A percentile compares a stretch with the other conserved stretches of the same genome.
These are phyloP conservation scores for Calocybe gambosa DNA, from an alignment of 1,284 basidiomycete species.

Conservation along the genomic window DNA sequence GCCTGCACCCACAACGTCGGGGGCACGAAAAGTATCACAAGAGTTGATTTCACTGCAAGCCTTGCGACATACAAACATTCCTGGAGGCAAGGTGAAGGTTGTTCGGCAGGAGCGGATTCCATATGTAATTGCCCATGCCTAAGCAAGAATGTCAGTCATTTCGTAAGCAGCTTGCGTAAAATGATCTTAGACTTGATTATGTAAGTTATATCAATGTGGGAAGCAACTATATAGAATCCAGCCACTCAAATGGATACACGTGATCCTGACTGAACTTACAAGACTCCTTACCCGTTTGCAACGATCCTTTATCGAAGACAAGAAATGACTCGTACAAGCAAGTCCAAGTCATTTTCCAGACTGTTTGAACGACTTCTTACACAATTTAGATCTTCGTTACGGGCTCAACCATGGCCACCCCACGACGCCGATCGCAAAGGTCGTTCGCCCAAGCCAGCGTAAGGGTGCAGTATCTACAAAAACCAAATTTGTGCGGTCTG, in stretches of 20 bases:
- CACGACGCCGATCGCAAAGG: conserved; percentile 82
- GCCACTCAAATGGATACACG: conserved; percentile 26
- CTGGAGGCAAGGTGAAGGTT: conserved; percentile 40
- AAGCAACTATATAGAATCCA: conserved; percentile 32
- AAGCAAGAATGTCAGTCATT: conserved; percentile 3
- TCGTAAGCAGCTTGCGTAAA: too few species aligned
- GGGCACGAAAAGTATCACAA: conserved; percentile 28
- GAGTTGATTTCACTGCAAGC: conserved; percentile 22
- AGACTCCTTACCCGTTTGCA: conserved; percentile 19
- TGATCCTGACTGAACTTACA: conserved; percentile 20
- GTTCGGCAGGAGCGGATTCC: conserved; percentile 44
- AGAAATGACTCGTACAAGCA: conserved; percentile 68
- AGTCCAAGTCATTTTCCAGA: conserved; percentile 23
- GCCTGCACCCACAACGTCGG: conserved; percentile 36
- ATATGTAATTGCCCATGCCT: conserved; percentile 29
- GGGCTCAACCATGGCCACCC: conserved; percentile 93
- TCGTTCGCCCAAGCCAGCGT: conserved; percentile 80
- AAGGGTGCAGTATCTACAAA: conserved; percentile 86
- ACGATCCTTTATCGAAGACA: conserved; percentile 41
- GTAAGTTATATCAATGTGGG: conserved; percentile 11
- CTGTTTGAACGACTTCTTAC: background rate
- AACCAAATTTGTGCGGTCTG: conserved; percentile 86
- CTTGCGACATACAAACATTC: conserved; percentile 20
- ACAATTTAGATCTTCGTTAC: conserved; percentile 74
- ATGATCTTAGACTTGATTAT: background rate